Base-by-base conservation (phyloP, 1,284 basidiomycete species). In the Quambalaria eucalypti region DNA sequence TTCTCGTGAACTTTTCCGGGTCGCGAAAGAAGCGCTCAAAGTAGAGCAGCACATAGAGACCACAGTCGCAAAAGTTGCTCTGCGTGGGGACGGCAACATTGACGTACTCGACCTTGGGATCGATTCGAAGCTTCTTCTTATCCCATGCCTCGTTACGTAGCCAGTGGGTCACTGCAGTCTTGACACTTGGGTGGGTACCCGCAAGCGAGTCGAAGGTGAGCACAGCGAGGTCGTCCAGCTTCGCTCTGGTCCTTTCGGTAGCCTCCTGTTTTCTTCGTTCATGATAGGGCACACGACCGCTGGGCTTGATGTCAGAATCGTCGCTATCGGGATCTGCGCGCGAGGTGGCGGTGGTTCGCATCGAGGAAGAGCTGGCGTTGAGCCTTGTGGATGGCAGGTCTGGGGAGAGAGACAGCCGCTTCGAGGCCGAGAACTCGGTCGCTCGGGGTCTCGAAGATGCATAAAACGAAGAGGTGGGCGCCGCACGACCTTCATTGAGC, bases 41-140 rank as follows among this genome's bases (percentile, higher is more conserved):
- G 46, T 46, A 69, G 51, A 73, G 71, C 29, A 74, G 52, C 19
- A 74, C 50, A 26, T 71, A 74, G 56, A 74, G 57, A 49, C 90
- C 90, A 65, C 90, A 92, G 71, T 92, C 89, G 69, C 85, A 87
- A 59, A 79, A 87, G 74, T 92, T 91, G 6, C 84, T 84, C 71
- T 92, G 90, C 42, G 79, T 78, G 6, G 89, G 88, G 10, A 68
- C 65, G 28, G 53, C 49, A 1, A 66, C 70, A 26, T 61, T 51
- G 10, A 73, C 57, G 47, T 64, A 56, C 7, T 54, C 33, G 25
- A 3, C 50, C 19, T 29, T 28, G 12, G 33, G 46, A n/a, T 50
- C 31, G 42, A 46, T 46, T 1, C 64, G 49, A 5, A 81, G 67
- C 2, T 77, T 75, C 56, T 81, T 82, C 78, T 92, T 95, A 74